Conservation (phyloP, 164 flowering plant species). For the Nymphaea thermarum region DNA sequence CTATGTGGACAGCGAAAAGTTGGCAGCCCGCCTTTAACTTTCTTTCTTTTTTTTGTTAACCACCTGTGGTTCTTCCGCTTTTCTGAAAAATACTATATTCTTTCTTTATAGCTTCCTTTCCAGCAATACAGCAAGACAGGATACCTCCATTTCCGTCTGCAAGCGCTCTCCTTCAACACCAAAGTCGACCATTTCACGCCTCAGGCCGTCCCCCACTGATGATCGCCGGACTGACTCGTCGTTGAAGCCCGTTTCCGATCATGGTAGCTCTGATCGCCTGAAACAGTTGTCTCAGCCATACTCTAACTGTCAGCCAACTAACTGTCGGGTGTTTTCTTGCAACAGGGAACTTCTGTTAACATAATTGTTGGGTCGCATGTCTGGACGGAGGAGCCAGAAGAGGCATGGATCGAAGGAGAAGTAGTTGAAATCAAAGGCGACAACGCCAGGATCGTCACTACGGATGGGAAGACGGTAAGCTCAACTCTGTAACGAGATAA, state of each 20-base stretch:
- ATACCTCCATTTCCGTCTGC: background rate
- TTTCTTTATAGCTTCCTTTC: background rate
- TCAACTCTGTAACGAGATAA: background rate
- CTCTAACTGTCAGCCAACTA: background rate
- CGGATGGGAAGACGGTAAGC: slow-evolving; percentile 51
- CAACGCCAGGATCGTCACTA: slow-evolving; percentile 36
- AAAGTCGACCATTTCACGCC: background rate
- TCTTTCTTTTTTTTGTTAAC: background rate
- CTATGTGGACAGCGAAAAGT: background rate
- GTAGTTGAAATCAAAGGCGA: slow-evolving; percentile 47
- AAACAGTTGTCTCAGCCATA: background rate
- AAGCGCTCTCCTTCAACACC: background rate
- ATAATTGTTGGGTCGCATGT: slow-evolving; percentile 73
- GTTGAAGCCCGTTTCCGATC: background rate
- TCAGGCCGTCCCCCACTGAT: background rate
- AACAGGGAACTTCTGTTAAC: slow-evolving; percentile 70
- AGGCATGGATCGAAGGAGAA: slow-evolving; percentile 74
- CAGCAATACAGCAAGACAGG: background rate
- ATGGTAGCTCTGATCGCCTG: background rate
- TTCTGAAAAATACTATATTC: background rate
- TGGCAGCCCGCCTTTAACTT: background rate
- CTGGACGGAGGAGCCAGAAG: slow-evolving; percentile 67
- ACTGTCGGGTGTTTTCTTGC: background rate
- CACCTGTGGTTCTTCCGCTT: background rate
- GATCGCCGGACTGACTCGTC: background rate